Base-by-base conservation (phyloP, 768 basidiomycete species). In the Tricholoma matsutake region DNA sequence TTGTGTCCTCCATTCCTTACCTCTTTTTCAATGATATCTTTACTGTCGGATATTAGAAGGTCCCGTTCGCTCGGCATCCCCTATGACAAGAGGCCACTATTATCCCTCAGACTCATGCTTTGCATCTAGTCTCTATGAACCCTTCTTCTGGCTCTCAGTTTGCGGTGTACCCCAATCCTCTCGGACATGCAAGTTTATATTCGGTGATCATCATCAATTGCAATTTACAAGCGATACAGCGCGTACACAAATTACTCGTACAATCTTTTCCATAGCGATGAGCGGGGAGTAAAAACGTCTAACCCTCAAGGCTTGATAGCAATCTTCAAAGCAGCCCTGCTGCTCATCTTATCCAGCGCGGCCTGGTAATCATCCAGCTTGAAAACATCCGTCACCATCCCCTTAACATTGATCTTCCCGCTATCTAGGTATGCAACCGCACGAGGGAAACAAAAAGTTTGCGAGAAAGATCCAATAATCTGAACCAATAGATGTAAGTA, bases 401-500 rank as follows among this genome's bases (percentile, higher is more conserved):
- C 91, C 71, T 88, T 87, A 22, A 89, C 83, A 58, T 80, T 88
- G 67, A 95, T 79, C 76, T 93, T 94, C 6, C 91, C 91, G 64
- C 86, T 85, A 67, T 96, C 94, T 18, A 96, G 85, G 72, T 95
- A 95, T 11, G 87, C 90, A 35, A 96, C 86, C 2, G 94, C 92
- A 5, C 94, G 87, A 47, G 93, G 92, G 87, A 96, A 95, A 74
- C 93, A 94, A 75, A 79, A 87, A 0, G 87, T 87, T 65, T 95
- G 94, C 8, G 93, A 89, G 78, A 94, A 95, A 0, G 93, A 95
- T 11, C 93, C 92, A 61, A 94, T 91, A 66, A 94, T 94, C 89
- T 92, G 37, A 31, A 37, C n/a, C 25, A 5, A 10, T 11, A 35
- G 39, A 52, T 16, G 49, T 63, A 35, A 67, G 52, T 7, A n/a